These are phyloP conservation scores for Suillus variegatus DNA, from an alignment of 768 basidiomycete species.

Conservation along the genomic window DNA sequence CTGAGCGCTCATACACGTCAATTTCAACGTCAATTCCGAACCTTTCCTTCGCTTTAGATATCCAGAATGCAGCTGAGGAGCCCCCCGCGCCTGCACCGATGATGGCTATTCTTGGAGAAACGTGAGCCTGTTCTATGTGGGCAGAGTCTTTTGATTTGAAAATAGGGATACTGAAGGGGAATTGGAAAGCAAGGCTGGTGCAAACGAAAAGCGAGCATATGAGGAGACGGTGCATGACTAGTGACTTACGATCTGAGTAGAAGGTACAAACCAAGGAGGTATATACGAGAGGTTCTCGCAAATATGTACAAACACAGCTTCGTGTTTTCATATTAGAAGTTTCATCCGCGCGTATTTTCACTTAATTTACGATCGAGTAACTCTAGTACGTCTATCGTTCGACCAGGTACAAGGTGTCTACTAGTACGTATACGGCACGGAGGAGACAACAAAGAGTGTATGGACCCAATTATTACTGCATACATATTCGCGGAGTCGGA, in stretches of 20 bases:
- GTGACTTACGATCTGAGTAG: not conserved
- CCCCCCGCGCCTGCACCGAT: constrained; percentile 92
- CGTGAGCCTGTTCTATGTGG: constrained; percentile 19
- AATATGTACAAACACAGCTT: not conserved
- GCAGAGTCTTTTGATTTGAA: constrained; percentile 40
- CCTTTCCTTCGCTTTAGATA: constrained; percentile 73
- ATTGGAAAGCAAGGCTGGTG: constrained; percentile 35
- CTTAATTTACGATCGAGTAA: not conserved
- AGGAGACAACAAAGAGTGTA: not conserved
- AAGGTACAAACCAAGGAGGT: not conserved
- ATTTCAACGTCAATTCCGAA: constrained; percentile 71
- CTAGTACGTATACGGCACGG: too few species aligned
- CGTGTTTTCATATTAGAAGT: not conserved
- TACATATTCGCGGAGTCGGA: not conserved
- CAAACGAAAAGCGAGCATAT: constrained; percentile 23
- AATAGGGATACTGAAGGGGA: constrained; percentile 61
- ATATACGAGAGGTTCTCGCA: not conserved
- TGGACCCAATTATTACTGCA: not conserved
- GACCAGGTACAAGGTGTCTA: too few species aligned
- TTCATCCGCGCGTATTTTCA: not conserved
- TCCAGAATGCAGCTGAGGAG: constrained; percentile 82
- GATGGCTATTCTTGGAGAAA: constrained; percentile 69
- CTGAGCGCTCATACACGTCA: constrained; percentile 79
- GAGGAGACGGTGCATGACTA: constrained; percentile 12
- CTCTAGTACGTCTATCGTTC: not conserved